Evolutionary conservation across 1,284 basidiomycete species (phyloP).

Genomic region (Ustilago trichophora): DNA sequence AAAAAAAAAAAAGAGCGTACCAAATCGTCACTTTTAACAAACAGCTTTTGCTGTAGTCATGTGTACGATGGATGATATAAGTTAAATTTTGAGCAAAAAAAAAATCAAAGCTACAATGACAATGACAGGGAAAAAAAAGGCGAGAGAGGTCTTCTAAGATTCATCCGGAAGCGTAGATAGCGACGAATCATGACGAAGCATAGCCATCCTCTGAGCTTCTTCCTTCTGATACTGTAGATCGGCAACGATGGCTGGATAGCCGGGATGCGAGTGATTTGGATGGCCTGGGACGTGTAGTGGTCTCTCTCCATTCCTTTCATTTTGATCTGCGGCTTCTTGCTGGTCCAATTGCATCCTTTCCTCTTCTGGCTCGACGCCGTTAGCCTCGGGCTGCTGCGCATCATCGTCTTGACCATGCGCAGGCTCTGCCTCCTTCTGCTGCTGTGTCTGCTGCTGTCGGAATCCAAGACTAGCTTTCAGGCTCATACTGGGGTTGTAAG

Average conservation of each 20-base stretch:
- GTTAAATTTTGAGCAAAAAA: no score
- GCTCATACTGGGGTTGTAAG: conserved; percentile 42
- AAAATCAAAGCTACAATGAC: no score
- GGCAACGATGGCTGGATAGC: conserved; percentile 49
- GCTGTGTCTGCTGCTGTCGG: conserved; percentile 37
- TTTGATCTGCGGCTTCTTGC: neutral
- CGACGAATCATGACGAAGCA: conserved; percentile 47
- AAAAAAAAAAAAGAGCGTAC: no score
- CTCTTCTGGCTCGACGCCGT: no score
- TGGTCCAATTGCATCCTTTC: no score
- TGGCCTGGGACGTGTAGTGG: conserved; percentile 34
- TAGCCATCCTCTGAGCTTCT: conserved; percentile 44
- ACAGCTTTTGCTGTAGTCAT: no score
- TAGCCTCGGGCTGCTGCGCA: no score
- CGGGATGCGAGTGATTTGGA: conserved; percentile 49
- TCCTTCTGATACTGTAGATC: conserved; percentile 56
- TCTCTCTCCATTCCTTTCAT: neutral
- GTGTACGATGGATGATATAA: no score
- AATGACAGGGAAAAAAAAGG: neutral
- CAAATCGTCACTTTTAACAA: no score
- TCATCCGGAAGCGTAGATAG: conserved; percentile 30
- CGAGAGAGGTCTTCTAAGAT: conserved; percentile 2
- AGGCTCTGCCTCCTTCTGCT: neutral
- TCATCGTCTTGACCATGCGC: neutral
- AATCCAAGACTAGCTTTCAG: conserved; percentile 25